Percentiles rank a stretch among this genome's conserved stretches.
phyloP scores from a whole-genome alignment of 1,284 basidiomycete genomes.

The Tilletia setariae region DNA sequence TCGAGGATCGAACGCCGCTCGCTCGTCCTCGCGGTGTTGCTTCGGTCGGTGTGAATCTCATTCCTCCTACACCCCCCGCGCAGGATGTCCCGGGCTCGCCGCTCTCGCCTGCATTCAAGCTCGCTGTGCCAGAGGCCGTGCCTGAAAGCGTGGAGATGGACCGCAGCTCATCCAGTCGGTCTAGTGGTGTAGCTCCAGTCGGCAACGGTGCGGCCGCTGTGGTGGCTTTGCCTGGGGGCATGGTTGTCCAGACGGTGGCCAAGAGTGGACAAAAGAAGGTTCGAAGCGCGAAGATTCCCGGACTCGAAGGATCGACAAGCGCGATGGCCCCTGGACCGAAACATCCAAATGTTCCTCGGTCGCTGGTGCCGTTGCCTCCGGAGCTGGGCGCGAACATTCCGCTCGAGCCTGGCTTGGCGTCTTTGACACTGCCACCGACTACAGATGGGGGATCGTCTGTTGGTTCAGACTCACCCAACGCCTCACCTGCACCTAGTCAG shows the following conservation, averaged over 20 bases:
- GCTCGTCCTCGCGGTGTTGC: slow-evolving; percentile 23
- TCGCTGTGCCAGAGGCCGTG: not conserved
- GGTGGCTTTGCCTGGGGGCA: not conserved
- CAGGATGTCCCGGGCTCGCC: slow-evolving; percentile 21
- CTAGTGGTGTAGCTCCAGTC: not conserved
- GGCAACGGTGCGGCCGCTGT: not conserved
- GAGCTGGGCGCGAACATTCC: not conserved
- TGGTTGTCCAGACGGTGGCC: slow-evolving; percentile 9
- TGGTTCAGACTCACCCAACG: slow-evolving; percentile 29
- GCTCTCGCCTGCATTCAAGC: slow-evolving; percentile 6
- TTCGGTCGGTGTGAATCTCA: slow-evolving; percentile 40
- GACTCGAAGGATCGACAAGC: not conserved
- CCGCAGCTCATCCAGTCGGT: slow-evolving; percentile 12
- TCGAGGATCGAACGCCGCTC: slow-evolving; percentile 32
- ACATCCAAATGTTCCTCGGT: not conserved
- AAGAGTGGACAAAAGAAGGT: slow-evolving; percentile 12
- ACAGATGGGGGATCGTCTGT: slow-evolving; percentile 24
- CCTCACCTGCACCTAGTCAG: slow-evolving; percentile 33
- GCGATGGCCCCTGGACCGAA: not conserved
- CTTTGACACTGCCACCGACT: not conserved
- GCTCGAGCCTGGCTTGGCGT: not conserved
- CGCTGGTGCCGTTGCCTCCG: slow-evolving; percentile 7
- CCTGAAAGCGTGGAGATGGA: not conserved
- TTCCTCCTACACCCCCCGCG: slow-evolving; percentile 47
- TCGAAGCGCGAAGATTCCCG: slow-evolving; percentile 6